Base-by-base conservation (phyloP, 2,329 filamentous ascomycete species). In the Aspergillus sp. region DNA sequence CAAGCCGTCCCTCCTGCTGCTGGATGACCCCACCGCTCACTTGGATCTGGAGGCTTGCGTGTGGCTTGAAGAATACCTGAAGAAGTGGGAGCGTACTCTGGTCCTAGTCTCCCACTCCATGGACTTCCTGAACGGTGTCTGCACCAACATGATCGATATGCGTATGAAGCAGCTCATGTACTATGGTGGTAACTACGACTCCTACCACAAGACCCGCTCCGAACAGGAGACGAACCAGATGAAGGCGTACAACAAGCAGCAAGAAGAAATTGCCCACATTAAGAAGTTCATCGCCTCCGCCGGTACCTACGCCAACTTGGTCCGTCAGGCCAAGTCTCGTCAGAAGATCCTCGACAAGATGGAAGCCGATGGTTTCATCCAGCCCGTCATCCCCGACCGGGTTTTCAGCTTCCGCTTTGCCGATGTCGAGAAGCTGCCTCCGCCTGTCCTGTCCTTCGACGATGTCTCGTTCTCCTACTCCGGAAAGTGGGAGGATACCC, bases 281-380 rank as follows among this genome's bases (percentile, higher is more conserved):
- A 97, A 99, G 83, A 96, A 97, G 79, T 99, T 99, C 82, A 99
- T 99, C 73, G 94, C 95, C 69, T 96, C 93, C 57, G 94, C 94
- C 52, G 94, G 95, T 92, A 99, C 94, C 56, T 99, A 99, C 71
- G 94, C 95, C 84, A 99, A 99, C 81, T 83, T 99, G 81, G 94
- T 99, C 71, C 85, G 90, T 74, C 94, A 99, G 79, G 95, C 95
- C 76, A 99, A 99, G 83, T 97, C 94, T 41, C 87, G 94, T 60
- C 94, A 99, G 78, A 99, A 99, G 90, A 97, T 97, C 75, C 83
- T 97, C 62, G 94, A 99, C 84, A 99, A 99, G 87, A 99, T 99
- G 94, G 93, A 97, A 82, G 94, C 95, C 65, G 94, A 99, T 68
- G 94, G 94, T 63, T 94, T 97, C 76, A 97, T 99, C 71, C 88